Evolutionary conservation across 1,139 yeast genomes (phyloP).

Genomic region (Debaryomyces subglobosus): DNA sequence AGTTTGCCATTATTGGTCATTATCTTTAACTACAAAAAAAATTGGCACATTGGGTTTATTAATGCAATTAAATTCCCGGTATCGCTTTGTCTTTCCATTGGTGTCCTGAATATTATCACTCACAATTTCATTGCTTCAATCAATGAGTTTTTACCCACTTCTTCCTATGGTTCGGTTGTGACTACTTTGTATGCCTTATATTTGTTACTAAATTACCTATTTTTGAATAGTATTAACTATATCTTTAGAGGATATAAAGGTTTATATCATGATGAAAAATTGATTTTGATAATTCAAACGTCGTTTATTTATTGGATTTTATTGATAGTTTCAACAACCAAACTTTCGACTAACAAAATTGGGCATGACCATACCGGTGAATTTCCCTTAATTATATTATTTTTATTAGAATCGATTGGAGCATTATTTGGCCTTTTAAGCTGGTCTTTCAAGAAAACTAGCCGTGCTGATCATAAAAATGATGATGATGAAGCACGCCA

Average conservation of each 20-base stretch:
- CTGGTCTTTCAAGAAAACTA: constrained; percentile 38
- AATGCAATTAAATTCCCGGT: constrained; percentile 56
- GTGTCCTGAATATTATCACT: constrained; percentile 38
- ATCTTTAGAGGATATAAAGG: constrained; percentile 52
- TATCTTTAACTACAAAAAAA: constrained; percentile 44
- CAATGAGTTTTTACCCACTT: constrained; percentile 65
- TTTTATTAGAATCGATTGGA: constrained; percentile 52
- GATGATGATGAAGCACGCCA: constrained; percentile 26
- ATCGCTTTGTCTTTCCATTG: constrained; percentile 48
- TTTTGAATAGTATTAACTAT: constrained; percentile 50
- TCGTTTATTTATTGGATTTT: constrained; percentile 59
- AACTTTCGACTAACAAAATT: constrained; percentile 43
- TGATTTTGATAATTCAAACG: constrained; percentile 62
- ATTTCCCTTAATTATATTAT: constrained; percentile 55
- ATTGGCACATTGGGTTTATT: constrained; percentile 52
- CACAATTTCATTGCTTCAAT: constrained; percentile 30
- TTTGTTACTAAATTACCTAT: constrained; percentile 55
- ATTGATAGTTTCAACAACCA: constrained; percentile 47
- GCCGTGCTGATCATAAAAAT: constrained; percentile 10
- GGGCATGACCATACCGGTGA: constrained; percentile 64
- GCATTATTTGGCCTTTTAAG: constrained; percentile 58
- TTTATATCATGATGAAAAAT: constrained; percentile 68
- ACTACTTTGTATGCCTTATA: constrained; percentile 51
- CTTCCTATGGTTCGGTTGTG: constrained; percentile 43
- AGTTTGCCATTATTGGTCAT: constrained; percentile 51